Percentiles rank a stretch among this genome's conserved stretches.
These are phyloP conservation scores for Closterium sp. DNA, from an alignment of 139 green algal species.

Conservation along the genomic window DNA sequence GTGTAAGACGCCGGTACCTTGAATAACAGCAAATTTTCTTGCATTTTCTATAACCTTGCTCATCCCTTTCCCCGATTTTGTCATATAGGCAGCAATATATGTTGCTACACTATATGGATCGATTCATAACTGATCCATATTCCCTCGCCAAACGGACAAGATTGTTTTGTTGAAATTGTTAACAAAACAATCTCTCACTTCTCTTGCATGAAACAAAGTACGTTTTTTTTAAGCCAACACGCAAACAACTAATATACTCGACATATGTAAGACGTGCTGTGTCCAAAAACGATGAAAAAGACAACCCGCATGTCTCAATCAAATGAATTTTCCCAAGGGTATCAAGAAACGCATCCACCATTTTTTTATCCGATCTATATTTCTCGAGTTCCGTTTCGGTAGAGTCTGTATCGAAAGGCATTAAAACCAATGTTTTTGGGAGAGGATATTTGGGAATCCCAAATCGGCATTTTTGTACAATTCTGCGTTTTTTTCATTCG, in stretches of 20 bases:
- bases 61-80: neutral
- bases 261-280: neutral
- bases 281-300: neutral
- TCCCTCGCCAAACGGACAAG: neutral
- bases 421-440: neutral
- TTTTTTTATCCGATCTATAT: neutral
- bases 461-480: neutral
- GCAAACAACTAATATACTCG: neutral
- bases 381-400: neutral
- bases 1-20: neutral
- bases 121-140: conserved; percentile 14
- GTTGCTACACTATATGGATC: conserved; percentile 2
- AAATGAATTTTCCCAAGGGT: neutral
- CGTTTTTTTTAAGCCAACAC: neutral
- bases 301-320: neutral
- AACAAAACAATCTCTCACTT: neutral
- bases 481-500: neutral
- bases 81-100: conserved; percentile 18
- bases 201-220: neutral
- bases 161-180: conserved; percentile 13
- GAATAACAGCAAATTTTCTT: no score
- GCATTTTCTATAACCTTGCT: no score
- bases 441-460: neutral
- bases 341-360: neutral
- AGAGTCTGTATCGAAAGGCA: neutral